phyloP scores from a whole-genome alignment of 1,139 yeast species.

The Saccharomyces hybrid region DNA sequence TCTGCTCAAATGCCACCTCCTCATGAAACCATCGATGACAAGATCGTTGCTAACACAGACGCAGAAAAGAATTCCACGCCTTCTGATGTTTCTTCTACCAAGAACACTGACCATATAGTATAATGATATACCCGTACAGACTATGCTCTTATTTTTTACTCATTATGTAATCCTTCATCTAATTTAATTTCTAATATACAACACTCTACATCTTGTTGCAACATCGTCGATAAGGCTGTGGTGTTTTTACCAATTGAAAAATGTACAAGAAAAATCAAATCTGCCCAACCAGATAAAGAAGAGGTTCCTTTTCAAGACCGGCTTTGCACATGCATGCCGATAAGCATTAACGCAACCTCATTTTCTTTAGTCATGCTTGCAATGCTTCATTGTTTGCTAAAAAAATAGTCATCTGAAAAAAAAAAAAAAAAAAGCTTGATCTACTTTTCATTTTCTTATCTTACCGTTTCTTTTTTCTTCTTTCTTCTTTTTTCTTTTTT shows the following conservation, averaged over 20 bases:
- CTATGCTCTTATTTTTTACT: not conserved
- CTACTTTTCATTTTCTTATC: not conserved
- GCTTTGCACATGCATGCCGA: too few relatives aligned
- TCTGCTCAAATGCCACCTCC: conserved; percentile 29
- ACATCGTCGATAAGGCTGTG: too few relatives aligned
- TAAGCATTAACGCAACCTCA: too few relatives aligned
- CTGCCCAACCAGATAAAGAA: too few relatives aligned
- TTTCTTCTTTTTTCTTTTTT: not conserved
- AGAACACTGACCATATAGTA: conserved; percentile 1
- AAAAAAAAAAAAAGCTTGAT: not conserved
- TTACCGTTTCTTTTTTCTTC: too few relatives aligned
- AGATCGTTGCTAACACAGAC: conserved; percentile 14
- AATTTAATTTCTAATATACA: not conserved
- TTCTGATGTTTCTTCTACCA: not conserved
- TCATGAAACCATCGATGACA: conserved; percentile 30
- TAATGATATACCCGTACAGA: not conserved
- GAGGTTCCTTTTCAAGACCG: too few relatives aligned
- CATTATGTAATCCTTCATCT: not conserved
- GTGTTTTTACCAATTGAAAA: too few relatives aligned
- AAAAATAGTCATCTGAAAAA: too few relatives aligned
- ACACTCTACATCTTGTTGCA: too few relatives aligned
- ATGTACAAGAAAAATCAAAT: too few relatives aligned
- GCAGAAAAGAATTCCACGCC: not conserved
- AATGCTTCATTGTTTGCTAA: not conserved
- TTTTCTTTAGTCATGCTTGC: too few relatives aligned